Evolutionary conservation across 2,329 filamentous ascomycete species (phyloP), one percentile per base, ranked within the genome.

Genomic region (Cordyceps farinosa): DNA sequence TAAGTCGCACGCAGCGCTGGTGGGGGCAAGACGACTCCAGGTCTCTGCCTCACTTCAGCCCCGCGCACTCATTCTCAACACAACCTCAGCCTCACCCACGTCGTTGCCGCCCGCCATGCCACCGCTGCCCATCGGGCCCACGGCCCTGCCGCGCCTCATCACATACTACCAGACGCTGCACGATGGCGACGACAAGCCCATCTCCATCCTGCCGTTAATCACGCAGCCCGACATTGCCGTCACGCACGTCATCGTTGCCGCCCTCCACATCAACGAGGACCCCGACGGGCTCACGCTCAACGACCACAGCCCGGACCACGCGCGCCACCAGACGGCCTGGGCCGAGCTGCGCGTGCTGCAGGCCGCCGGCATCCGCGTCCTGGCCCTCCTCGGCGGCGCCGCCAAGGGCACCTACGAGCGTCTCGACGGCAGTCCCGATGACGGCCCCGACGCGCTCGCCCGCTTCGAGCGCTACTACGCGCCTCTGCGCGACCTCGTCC

Each of bases 341-440:
- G 83, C 83, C 29, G 93, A 97, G 74, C 84, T 91, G 9, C 82
- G 83, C 8, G 79, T 87, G 66, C 78, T 97, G 6, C 89, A 95
- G 73, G 84, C 83, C 2, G 82, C 83, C 7, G 92, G 92, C 48
- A 82, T 97, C 66, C 92, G 89, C 69, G 86, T 97, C 13, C 82
- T 96, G 72, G 91, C 86, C 61, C 95, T 97, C 90, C 80, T 97
- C 1, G 93, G 93, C 45, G 93, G 93, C 17, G 92, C 92, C 2
- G 92, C 91, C 0, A 82, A 84, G 64, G 93, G 92, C 11, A 89
- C 87, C 13, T 97, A 84, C 62, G 32, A 65, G 54, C 81, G 81
- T 0, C 82, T 87, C 3, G 84, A 89, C 70, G 84, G 85, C 62
- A 73, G 73, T 52, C 34, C 36, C 3, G 72, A 79, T 62, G 73